These are phyloP conservation scores for Fusarium sp. DNA, from an alignment of 2,329 filamentous ascomycete species.

Conservation along the genomic window DNA sequence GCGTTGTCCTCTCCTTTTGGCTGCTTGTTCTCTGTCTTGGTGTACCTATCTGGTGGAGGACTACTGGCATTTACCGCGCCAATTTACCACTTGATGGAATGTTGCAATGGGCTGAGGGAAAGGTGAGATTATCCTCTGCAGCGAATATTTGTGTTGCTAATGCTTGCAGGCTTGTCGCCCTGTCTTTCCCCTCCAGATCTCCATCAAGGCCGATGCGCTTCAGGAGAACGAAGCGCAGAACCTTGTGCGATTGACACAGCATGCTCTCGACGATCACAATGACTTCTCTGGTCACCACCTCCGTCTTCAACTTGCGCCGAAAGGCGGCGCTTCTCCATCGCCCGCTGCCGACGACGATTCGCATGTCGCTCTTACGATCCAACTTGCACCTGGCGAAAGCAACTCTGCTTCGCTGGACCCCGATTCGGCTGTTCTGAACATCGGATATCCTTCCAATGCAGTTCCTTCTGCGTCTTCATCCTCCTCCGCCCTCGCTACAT, in stretches of 20 bases:
- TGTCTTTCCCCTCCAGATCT: slow-evolving; percentile 88
- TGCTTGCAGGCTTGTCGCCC: slow-evolving; percentile 83
- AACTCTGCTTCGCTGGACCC: slow-evolving; percentile 76
- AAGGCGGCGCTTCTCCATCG: slow-evolving; percentile 37
- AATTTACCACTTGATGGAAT: slow-evolving; percentile 87
- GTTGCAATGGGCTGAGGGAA: slow-evolving; percentile 92
- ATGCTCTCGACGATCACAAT: slow-evolving; percentile 87
- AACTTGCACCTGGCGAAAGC: slow-evolving; percentile 75
- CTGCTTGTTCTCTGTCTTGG: slow-evolving; percentile 85
- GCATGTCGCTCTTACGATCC: slow-evolving; percentile 77
- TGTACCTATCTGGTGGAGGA: slow-evolving; percentile 95
- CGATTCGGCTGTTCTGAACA: slow-evolving; percentile 79
- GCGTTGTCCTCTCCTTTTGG: slow-evolving; percentile 93
- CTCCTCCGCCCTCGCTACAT: slow-evolving; percentile 81
- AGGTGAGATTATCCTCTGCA: slow-evolving; percentile 66
- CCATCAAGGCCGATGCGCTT: slow-evolving; percentile 78
- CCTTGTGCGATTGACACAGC: slow-evolving; percentile 85
- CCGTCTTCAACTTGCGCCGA: slow-evolving; percentile 61
- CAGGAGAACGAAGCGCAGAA: slow-evolving; percentile 78
- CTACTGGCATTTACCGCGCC: slow-evolving; percentile 92
- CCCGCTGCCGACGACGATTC: slow-evolving; percentile 58
- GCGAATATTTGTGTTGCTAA: background rate
- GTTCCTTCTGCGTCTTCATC: slow-evolving; percentile 77
- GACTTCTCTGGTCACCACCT: slow-evolving; percentile 89
- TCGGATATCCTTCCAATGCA: slow-evolving; percentile 81